These are phyloP conservation scores for Pseudocercospora musae DNA, from an alignment of 2,329 filamentous ascomycete genomes.

Conservation along the genomic window DNA sequence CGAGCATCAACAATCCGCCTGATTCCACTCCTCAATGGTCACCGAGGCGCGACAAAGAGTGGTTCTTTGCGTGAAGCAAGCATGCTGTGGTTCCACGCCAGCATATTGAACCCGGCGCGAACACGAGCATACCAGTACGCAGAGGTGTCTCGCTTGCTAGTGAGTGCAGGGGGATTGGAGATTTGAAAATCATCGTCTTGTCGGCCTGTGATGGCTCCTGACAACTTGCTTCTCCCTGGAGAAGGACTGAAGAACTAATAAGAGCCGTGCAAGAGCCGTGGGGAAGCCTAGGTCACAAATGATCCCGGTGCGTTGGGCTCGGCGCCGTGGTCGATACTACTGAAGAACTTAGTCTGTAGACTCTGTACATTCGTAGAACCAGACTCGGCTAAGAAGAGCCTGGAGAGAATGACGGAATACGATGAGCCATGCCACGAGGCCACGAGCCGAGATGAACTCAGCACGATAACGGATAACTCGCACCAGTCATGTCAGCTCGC, in stretches of 20 bases:
- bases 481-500: no score
- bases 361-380: no score
- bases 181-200: background rate
- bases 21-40: background rate
- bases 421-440: no score
- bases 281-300: background rate
- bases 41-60: background rate
- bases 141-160: background rate
- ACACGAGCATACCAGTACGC: background rate
- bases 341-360: no score
- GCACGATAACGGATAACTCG: no score
- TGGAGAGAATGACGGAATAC: no score
- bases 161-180: background rate
- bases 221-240: background rate
- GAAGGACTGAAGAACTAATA: background rate
- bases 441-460: no score
- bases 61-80: background rate
- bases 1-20: background rate
- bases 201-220: background rate
- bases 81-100: background rate
- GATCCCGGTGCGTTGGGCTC: no score
- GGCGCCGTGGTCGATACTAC: no score
- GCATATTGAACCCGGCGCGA: background rate
- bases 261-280: background rate
- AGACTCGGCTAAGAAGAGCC: no score